A percentile compares a stretch with the other conserved stretches of the same genome.
phyloP scores from a whole-genome alignment of 2,329 filamentous ascomycete species.

The Blastomyces emzantsi region DNA sequence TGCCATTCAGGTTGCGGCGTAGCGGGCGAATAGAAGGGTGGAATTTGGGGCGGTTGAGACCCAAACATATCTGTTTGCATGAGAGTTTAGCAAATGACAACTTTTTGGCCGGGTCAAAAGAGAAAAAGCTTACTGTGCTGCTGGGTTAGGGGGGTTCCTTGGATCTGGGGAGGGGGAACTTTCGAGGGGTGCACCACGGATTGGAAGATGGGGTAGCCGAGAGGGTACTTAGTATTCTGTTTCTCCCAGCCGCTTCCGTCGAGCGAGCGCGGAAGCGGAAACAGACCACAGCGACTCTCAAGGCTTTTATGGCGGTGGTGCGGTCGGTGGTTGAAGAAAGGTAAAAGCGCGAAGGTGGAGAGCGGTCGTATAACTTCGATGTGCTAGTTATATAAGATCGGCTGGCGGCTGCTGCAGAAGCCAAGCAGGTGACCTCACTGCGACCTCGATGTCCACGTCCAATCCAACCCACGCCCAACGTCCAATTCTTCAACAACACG shows the following conservation, averaged over 20 bases:
- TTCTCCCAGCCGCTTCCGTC: not conserved
- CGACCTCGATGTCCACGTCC: no score
- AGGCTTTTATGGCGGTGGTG: not conserved
- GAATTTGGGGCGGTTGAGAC: conserved; percentile 18
- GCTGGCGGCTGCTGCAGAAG: no score
- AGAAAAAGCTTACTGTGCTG: not conserved
- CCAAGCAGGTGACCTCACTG: no score
- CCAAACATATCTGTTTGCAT: conserved; percentile 26
- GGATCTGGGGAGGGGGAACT: not conserved
- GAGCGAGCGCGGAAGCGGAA: not conserved
- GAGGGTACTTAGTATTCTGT: not conserved
- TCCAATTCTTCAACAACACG: no score
- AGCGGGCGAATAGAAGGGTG: conserved; percentile 20
- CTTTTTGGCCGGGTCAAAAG: not conserved
- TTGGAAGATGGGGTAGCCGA: not conserved
- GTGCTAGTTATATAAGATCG: no score
- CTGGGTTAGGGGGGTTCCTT: not conserved
- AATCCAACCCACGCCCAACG: no score
- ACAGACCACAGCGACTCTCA: not conserved
- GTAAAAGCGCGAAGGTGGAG: not conserved
- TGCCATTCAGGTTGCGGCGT: conserved; percentile 35
- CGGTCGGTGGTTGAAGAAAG: not conserved
- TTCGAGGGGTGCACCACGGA: not conserved
- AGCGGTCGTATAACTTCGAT: not conserved
- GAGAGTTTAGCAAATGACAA: not conserved